Base-by-base conservation (phyloP, 805 yeast genomes). In the Metschnikowia kofuensis region DNA sequence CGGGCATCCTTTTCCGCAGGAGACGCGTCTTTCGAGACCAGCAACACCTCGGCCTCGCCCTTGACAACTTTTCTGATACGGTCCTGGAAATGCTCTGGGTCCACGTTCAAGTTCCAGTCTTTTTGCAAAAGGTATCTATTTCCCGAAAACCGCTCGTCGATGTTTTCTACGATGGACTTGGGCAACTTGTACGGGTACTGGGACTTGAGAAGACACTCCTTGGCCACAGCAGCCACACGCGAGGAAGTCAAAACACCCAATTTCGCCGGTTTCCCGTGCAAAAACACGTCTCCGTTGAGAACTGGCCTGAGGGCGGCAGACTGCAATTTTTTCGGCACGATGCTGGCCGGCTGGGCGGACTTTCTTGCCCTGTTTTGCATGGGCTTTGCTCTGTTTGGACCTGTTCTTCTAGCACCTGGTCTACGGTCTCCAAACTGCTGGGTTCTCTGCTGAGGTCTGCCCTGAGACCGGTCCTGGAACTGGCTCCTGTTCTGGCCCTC, bases 111-210 rank as follows among this genome's bases (percentile, higher is more conserved):
- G 1, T 58, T 50, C 59, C 54, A 70, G 51, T 62, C 62, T 37
- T 60, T 60, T 44, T 63, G 70, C 45, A 70, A 59, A 42, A 73
- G 55, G 50, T 68, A 73, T 50, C 56, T 58, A 57, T 68, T 70
- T 36, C 55, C 56, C 38, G 49, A 30, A 45, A 35, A 29, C 56
- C 62, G 4, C 56, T 60, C 41, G 48, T 53, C 58, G 42, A 57
- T 35, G 38, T 48, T 42, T 29, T 67, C 66, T 36, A 73, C 61
- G 36, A 72, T 56, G 10, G 62, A 42, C 49, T 56, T 62, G 16
- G 78, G 76, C 49, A 73, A 58, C 49, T 58, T 57, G 60, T 64
- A 74, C 5, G 78, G 78, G 56, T 72, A 74, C 42, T 71, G 68
- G 15, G 76, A 70, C 39, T 61, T 61, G 42, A 69, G 49, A 52